Evolutionary conservation across 176 grass and related monocot species (phyloP).

Genomic region (Microstegium vimineum): DNA sequence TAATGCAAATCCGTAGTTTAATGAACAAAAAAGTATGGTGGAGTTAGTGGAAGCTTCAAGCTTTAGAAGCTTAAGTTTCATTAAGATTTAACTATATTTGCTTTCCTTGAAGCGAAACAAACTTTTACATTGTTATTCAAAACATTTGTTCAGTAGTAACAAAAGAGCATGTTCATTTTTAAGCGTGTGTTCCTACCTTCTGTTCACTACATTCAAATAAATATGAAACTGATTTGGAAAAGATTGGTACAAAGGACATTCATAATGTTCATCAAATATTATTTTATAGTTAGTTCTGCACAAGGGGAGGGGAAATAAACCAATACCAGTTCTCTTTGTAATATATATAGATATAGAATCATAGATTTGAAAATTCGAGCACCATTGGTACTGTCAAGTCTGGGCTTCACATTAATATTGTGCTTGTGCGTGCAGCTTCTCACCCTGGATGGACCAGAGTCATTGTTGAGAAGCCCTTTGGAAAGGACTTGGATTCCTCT

Average conservation of each 20-base stretch:
- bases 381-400: conserved; percentile 4
- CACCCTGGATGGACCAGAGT: conserved; percentile 69
- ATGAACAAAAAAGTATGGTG: background rate
- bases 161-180: background rate
- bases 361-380: background rate
- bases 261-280: background rate
- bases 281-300: background rate
- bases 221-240: background rate
- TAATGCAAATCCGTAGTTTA: background rate
- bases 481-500: conserved; percentile 77
- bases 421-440: conserved; percentile 53
- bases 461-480: conserved; percentile 93
- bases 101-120: background rate
- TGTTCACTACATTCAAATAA: background rate
- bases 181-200: background rate
- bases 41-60: background rate
- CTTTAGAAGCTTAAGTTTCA: conserved; percentile 18
- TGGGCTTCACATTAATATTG: conserved; percentile 25
- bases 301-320: background rate
- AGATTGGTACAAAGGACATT: background rate
- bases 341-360: background rate
- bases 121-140: background rate
- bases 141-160: background rate
- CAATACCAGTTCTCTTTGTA: background rate
- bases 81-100: conserved; percentile 8